A percentile compares a stretch with the other conserved stretches of the same genome.
phyloP scores from a whole-genome alignment of 129 eudicot genomes.

The Chrysanthemum seticuspe region DNA sequence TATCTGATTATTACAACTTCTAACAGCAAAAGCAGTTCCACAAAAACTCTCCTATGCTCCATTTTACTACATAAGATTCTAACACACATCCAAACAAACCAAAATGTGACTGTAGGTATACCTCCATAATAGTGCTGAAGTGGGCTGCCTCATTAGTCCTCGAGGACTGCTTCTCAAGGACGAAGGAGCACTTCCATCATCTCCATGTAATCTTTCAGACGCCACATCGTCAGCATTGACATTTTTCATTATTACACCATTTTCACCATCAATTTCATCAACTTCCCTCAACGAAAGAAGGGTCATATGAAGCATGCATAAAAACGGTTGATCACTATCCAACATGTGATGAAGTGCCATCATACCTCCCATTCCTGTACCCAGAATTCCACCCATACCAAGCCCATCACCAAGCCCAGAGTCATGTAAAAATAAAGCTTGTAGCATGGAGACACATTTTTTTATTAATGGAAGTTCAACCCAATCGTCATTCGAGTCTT shows the following conservation, averaged over 20 bases:
- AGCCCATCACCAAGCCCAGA: conserved; percentile 81
- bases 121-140: conserved; percentile 88
- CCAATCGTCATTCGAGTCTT: conserved; percentile 75
- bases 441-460: conserved; percentile 80
- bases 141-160: conserved; percentile 50
- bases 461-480: conserved; percentile 74
- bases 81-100: not conserved
- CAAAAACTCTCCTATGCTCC: too few relatives aligned
- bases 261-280: conserved; percentile 58
- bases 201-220: conserved; percentile 31
- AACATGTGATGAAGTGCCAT: conserved; percentile 73
- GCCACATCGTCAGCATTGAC: conserved; percentile 40
- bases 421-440: conserved; percentile 79
- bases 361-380: conserved; percentile 89
- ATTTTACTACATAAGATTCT: too few relatives aligned
- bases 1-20: too few relatives aligned
- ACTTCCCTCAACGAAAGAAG: conserved; percentile 86
- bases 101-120: conserved; percentile 14
- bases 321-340: conserved; percentile 93
- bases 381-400: conserved; percentile 71
- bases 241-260: conserved; percentile 43
- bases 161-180: conserved; percentile 42
- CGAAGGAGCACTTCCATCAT: conserved; percentile 33
- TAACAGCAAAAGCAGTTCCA: too few relatives aligned
- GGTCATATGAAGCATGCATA: conserved; percentile 91